phyloP scores from a whole-genome alignment of 768 basidiomycete species.

The Termitomyces sp. region DNA sequence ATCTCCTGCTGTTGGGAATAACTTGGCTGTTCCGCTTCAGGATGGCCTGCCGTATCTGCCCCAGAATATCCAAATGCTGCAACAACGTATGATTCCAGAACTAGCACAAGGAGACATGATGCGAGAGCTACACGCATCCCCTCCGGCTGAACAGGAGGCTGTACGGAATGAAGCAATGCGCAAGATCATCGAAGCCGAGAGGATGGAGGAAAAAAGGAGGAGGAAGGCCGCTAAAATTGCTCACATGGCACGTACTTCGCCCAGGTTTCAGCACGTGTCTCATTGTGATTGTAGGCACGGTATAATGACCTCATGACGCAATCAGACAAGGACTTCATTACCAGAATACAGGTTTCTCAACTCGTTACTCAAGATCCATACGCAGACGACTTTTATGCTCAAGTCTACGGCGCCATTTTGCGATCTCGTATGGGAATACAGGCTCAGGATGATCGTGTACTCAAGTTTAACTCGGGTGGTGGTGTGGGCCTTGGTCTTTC shows the following conservation, averaged over 20 bases:
- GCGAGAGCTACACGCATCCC: constrained; percentile 55
- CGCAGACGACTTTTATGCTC: constrained; percentile 97
- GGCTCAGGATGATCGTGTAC: constrained; percentile 69
- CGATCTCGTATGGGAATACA: constrained; percentile 76
- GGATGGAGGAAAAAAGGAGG: constrained; percentile 80
- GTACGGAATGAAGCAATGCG: constrained; percentile 77
- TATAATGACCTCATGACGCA: constrained; percentile 97
- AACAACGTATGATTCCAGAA: constrained; percentile 72
- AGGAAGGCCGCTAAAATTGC: constrained; percentile 83
- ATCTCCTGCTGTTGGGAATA: constrained; percentile 35
- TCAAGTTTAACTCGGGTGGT: constrained; percentile 80
- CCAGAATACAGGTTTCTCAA: constrained; percentile 97
- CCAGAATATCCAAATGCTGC: constrained; percentile 70
- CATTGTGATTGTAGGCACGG: constrained; percentile 53
- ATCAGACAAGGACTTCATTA: constrained; percentile 99
- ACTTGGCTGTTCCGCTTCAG: constrained; percentile 38
- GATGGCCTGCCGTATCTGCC: constrained; percentile 54
- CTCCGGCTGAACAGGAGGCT: constrained; percentile 62
- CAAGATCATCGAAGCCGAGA: constrained; percentile 88
- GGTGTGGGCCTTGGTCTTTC: constrained; percentile 83
- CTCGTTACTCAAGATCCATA: constrained; percentile 97
- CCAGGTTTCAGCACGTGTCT: neutral
- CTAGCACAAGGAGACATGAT: constrained; percentile 69
- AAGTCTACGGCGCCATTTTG: constrained; percentile 86
- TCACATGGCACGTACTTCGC: constrained; percentile 61